Evolutionary conservation across 257 asterid genomes (phyloP).

Genomic region (Solanum dulcamara): DNA sequence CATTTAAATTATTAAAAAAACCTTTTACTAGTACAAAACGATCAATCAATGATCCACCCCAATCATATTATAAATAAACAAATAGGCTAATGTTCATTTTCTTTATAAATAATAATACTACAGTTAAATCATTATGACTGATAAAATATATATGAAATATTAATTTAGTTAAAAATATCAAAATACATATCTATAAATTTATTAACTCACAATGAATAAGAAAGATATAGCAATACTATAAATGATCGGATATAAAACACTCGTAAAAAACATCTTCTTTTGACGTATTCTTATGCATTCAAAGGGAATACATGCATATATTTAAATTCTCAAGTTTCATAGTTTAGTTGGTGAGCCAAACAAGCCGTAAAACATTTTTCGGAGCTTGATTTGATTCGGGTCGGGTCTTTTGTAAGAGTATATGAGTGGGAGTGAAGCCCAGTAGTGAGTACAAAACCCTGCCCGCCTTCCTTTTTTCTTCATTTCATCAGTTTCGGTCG

Average conservation of each 20-base stretch:
- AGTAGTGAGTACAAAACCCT: neutral
- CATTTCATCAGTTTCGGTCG: neutral
- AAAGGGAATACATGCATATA: no score
- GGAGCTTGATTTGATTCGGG: neutral
- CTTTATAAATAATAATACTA: neutral
- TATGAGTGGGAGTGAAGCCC: neutral
- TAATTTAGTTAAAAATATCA: neutral
- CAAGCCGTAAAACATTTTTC: neutral
- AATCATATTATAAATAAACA: neutral
- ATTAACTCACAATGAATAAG: no score
- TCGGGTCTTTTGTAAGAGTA: neutral
- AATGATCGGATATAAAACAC: neutral
- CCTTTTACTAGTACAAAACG: neutral
- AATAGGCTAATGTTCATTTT: neutral
- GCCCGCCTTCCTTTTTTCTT: neutral
- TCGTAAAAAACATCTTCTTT: no score
- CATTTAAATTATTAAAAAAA: neutral
- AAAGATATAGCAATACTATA: neutral
- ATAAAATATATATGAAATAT: neutral
- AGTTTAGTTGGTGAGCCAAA: neutral
- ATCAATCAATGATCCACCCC: neutral
- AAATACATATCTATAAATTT: no score
- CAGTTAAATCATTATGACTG: neutral
- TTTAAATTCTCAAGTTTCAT: no score
- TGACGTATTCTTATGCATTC: no score